Percentiles rank a stretch among this genome's conserved stretches.
Conservation (phyloP, 1,139 yeast species). For the Candida tetrigidarum region DNA sequence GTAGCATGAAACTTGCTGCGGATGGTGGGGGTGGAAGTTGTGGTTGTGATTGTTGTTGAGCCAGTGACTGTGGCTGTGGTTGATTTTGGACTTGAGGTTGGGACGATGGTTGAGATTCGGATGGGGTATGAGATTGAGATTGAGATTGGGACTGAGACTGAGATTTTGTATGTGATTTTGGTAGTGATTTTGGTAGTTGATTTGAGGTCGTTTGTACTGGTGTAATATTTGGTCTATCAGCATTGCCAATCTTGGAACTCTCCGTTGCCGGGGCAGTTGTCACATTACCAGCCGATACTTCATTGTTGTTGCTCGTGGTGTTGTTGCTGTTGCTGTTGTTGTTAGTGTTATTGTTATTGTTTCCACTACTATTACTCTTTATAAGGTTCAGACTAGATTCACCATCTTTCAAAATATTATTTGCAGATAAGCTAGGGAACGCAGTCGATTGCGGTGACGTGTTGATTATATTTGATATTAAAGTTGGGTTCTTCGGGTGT, state of each 20-base stretch:
- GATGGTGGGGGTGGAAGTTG: slow-evolving; percentile 9
- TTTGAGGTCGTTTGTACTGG: background rate
- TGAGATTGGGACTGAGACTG: slow-evolving; percentile 5
- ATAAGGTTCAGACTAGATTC: slow-evolving; percentile 8
- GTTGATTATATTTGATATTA: slow-evolving; percentile 39
- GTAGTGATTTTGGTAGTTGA: background rate
- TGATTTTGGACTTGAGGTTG: background rate
- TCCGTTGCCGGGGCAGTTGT: background rate
- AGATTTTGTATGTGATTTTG: background rate
- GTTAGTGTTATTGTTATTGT: background rate
- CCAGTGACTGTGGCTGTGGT: slow-evolving; percentile 15
- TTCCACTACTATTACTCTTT: slow-evolving; percentile 9
- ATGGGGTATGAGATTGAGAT: slow-evolving; percentile 5
- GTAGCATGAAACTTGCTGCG: slow-evolving; percentile 14
- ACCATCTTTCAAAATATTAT: slow-evolving; percentile 8
- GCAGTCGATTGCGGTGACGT: slow-evolving; percentile 35
- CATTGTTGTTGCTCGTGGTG: slow-evolving; percentile 2
- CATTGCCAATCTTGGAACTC: background rate
- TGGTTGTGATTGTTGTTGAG: slow-evolving; percentile 5
- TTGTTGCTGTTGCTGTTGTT: background rate
- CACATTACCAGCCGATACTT: background rate
- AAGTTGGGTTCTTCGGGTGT: slow-evolving; percentile 37
- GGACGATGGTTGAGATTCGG: slow-evolving; percentile 4
- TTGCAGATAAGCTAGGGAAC: slow-evolving; percentile 25
- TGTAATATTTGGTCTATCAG: background rate